Evolutionary conservation across 163 green algal genomes (phyloP).

Genomic region (Chlamydomonas reinhardtii): DNA sequence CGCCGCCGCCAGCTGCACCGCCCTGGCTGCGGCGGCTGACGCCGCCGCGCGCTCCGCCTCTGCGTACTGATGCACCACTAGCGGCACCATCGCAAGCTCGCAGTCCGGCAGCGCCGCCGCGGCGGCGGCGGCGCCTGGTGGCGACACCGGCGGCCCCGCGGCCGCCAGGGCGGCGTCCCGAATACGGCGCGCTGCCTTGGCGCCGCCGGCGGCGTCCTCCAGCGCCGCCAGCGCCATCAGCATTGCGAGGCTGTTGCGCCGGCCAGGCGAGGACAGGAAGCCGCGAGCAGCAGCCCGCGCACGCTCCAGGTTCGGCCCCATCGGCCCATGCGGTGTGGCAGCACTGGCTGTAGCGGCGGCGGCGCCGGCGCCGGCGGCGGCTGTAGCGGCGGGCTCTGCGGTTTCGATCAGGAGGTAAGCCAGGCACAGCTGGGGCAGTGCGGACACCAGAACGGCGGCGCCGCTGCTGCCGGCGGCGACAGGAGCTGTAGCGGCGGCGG

Average conservation of each 20-base stretch:
- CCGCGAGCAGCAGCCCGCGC: conserved; percentile 40
- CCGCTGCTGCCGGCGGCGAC: no score
- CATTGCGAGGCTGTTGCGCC: conserved; percentile 11
- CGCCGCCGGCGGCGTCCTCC: conserved; percentile 35
- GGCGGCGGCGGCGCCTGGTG: conserved; percentile 30
- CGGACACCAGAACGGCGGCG: not conserved
- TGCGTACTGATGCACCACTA: conserved; percentile 63
- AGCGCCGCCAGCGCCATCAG: conserved; percentile 12
- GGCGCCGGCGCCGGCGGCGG: no score
- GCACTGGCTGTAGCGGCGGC: not conserved
- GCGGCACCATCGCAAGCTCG: conserved; percentile 53
- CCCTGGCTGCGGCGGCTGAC: conserved; percentile 8
- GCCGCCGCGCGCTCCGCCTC: conserved; percentile 56
- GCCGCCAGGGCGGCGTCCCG: conserved; percentile 28
- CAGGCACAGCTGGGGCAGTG: conserved; percentile 30
- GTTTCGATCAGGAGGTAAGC: conserved; percentile 55
- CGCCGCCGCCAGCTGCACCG: not conserved
- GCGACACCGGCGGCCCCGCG: not conserved
- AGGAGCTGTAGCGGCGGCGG: no score
- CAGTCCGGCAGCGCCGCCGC: conserved; percentile 28
- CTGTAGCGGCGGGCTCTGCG: not conserved
- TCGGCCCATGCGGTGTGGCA: conserved; percentile 10
- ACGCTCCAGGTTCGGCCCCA: conserved; percentile 4
- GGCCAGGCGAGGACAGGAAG: conserved; percentile 10
- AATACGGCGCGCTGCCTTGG: conserved; percentile 30